phyloP scores from a whole-genome alignment of 208 protist species.

The Trypanosoma boissoni region DNA sequence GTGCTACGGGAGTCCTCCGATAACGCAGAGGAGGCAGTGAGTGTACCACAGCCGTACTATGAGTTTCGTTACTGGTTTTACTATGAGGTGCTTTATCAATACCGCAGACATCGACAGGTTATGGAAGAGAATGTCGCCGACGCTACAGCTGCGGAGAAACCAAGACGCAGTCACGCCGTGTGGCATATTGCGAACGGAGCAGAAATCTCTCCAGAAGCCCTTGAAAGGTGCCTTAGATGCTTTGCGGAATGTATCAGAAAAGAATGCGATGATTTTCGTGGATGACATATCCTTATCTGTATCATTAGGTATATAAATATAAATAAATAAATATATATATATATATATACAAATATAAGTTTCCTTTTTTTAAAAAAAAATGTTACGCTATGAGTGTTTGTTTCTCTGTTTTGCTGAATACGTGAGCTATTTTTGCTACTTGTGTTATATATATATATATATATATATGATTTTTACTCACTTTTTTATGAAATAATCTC shows the following conservation, averaged over 20 bases:
- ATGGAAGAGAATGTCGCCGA: conserved; percentile 20
- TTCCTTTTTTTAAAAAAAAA: conserved; percentile 4
- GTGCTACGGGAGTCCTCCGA: conserved; percentile 2
- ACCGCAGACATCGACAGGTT: conserved; percentile 27
- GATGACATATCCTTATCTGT: neutral
- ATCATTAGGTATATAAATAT: neutral
- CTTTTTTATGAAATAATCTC: neutral
- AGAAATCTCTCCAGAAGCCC: conserved; percentile 3
- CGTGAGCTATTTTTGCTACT: neutral
- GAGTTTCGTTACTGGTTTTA: conserved; percentile 76
- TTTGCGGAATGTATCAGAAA: conserved; percentile 6
- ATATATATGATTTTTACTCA: neutral
- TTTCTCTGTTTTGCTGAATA: too few species aligned
- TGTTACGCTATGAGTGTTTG: conserved; percentile 6
- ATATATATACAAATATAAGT: neutral
- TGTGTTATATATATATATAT: neutral
- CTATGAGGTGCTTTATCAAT: conserved; percentile 63
- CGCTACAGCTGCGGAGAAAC: neutral
- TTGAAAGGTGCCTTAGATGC: conserved; percentile 2
- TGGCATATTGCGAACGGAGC: conserved; percentile 15
- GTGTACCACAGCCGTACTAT: conserved; percentile 32
- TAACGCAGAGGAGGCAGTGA: neutral
- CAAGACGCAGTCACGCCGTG: neutral
- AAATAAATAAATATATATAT: neutral
- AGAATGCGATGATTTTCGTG: neutral